Evolutionary conservation across 2,329 filamentous ascomycete species (phyloP), one percentile per base, ranked within the genome.

Genomic region (Botrytis hyacinthi): DNA sequence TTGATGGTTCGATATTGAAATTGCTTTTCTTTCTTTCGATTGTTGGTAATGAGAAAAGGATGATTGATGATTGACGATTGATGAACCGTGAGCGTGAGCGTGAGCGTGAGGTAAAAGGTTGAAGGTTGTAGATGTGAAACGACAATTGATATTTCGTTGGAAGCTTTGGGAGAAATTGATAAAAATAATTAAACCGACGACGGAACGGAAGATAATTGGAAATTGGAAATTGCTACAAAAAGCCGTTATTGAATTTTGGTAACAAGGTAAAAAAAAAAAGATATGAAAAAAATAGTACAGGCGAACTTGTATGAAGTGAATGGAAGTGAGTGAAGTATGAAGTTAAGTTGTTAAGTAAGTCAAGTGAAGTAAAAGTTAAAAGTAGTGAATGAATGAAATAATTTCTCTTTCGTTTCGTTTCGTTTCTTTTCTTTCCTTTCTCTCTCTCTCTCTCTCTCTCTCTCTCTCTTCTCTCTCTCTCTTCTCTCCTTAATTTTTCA

Each of bases 161-260:
- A 48, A 48, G 46, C 46, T 16, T n/a, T 22, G 40, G 63, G 44
- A 67, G 32, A 54, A n/a, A 67, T 46, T 44, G 37, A 44, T 59
- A 4, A 54, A 54, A 40, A 42, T 9, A 69, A 57, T 69, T 32
- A 70, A 70, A 60, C 29, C 67, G 67, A 35, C 16, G 35, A 69
- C 51, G 67, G 67, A 60, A 60, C 67, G 67, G 67, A 70, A 70
- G 67, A 60, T 70, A 35, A 70, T 60, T 4, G 37, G 22, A 57
- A 59, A 44, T 59, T 59, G 57, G 37, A 57, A 59, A 44, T 59
- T 59, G 57, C n/a, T 59, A 70, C 51, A 35, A 37, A 5, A 54
- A 57, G 32, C n/a, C 51, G 40, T 54, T 42, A 9, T 26, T 20
- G 40, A 32, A 32, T 18, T 67, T 67, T 51, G 44, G 44, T n/a